These are phyloP conservation scores for Botrytis tulipae DNA, from an alignment of 2,329 filamentous ascomycete species.

Conservation along the genomic window DNA sequence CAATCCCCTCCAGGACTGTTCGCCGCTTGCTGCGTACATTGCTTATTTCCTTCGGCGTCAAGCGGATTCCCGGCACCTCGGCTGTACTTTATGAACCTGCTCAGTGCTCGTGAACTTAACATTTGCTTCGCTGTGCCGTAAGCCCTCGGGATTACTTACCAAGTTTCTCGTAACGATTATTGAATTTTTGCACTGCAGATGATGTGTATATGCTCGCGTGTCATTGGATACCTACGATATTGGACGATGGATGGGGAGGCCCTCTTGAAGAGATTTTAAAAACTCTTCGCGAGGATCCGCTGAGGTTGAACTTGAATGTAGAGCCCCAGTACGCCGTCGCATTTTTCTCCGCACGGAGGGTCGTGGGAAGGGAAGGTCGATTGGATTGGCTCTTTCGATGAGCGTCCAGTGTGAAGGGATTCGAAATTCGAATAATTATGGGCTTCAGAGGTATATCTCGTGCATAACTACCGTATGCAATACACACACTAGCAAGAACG, in stretches of 20 bases:
- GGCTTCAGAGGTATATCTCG: not conserved
- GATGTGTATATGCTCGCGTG: not conserved
- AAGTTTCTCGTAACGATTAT: not conserved
- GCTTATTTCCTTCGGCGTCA: not conserved
- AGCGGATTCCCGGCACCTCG: slow-evolving; percentile 10
- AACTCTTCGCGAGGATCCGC: slow-evolving; percentile 1
- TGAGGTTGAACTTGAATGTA: not conserved
- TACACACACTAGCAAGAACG: not conserved
- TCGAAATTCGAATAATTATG: not conserved
- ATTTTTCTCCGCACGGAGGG: not conserved
- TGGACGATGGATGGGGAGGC: not conserved
- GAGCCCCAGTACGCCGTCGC: not conserved
- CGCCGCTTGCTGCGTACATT: not conserved
- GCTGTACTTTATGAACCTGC: not conserved
- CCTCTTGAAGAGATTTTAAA: not conserved
- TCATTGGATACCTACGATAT: not conserved
- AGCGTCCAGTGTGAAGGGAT: not conserved
- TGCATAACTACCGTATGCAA: not conserved
- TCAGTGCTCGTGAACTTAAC: not conserved
- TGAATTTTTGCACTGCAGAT: not conserved
- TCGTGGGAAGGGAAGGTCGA: not conserved
- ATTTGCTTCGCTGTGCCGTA: not conserved
- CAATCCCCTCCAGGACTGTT: slow-evolving; percentile 1
- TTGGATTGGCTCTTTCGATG: not conserved
- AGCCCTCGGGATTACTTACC: not conserved